A percentile compares a stretch with the other conserved stretches of the same genome.
Conservation (phyloP, 306 rosid species). For the Trifolium dubium region DNA sequence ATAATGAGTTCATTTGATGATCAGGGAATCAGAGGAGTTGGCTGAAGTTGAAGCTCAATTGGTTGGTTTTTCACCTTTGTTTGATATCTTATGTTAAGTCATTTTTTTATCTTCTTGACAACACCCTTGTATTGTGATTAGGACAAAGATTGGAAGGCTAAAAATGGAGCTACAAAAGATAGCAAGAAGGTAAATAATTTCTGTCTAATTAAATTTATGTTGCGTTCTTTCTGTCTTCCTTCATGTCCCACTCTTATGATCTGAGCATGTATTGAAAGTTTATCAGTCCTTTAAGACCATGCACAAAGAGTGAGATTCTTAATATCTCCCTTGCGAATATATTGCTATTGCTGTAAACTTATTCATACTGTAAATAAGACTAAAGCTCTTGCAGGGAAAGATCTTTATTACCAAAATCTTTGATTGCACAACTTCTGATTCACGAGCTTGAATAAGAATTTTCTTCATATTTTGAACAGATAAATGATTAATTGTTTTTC, state of each 20-base stretch:
- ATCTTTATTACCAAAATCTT: slow-evolving; percentile 4
- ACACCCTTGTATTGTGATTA: slow-evolving; percentile 41
- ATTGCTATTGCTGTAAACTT: slow-evolving; percentile 4
- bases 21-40: slow-evolving; percentile 81
- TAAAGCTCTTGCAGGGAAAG: slow-evolving; percentile 8
- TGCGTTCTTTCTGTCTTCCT: slow-evolving; percentile 29
- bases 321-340: background rate
- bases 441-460: slow-evolving; percentile 1
- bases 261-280: background rate
- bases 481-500: too few species aligned
- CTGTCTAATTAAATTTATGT: background rate
- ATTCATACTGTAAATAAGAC: slow-evolving; percentile 15
- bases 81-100: slow-evolving; percentile 19
- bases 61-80: slow-evolving; percentile 53
- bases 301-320: slow-evolving; percentile 7
- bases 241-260: slow-evolving; percentile 4
- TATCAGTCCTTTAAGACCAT: slow-evolving; percentile 5
- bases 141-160: slow-evolving; percentile 68
- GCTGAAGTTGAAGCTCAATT: slow-evolving; percentile 95
- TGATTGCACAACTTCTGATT: slow-evolving; percentile 21
- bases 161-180: slow-evolving; percentile 54
- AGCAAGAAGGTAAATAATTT: slow-evolving; percentile 62
- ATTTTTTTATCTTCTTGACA: slow-evolving; percentile 35
- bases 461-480: slow-evolving; percentile 21
- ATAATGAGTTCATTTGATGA: slow-evolving; percentile 42